Evolutionary conservation across 2,329 filamentous ascomycete species (phyloP), one percentile per base, ranked within the genome.

Genomic region (Arachnopeziza araneosa): DNA sequence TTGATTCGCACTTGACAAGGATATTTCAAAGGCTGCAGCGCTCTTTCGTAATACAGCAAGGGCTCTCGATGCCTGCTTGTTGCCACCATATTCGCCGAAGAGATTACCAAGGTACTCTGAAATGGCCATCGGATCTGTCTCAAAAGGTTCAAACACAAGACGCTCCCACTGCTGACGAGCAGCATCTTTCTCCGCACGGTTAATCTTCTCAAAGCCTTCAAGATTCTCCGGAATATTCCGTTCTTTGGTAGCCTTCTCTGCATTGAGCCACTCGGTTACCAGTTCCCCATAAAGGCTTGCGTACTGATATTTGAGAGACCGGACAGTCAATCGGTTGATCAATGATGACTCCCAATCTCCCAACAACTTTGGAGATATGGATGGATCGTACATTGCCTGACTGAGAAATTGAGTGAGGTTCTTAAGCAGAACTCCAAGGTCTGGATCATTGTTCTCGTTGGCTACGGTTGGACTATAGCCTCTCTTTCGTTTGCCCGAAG

Each of bases 211-310:
- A 48, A 80, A 80, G 1, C 60, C 64, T 49, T 70, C 66, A 48
- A 58, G 9, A 4, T 26, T 12, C 19, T 55, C 49, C 17, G 36
- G 36, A 19, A 44, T 44, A 2, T 44, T 44, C 36, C 17, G 12
- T 19, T 44, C 36, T 44, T 44, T 44, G 12, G 36, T 44, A 21
- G 54, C 52, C 51, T 66, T 61, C 50, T 69, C 70, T 5, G 73
- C 67, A 1, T 74, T 72, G 55, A 85, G 71, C 78, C 81, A 84
- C 64, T 84, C 81, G 0, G 75, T 80, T 14, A 84, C 79, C 24
- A 87, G 70, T 49, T 78, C 70, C 21, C 80, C 79, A 67, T 85
- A 86, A 32, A 87, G 75, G 7, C 76, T 74, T 0, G 83, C 83
- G 67, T 84, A 82, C 21, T 81, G 76, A 64, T 83, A 79, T 60